Evolutionary conservation across 2,329 filamentous ascomycete species (phyloP), one percentile per base, ranked within the genome.

Genomic region (Cladophialophora immunda): DNA sequence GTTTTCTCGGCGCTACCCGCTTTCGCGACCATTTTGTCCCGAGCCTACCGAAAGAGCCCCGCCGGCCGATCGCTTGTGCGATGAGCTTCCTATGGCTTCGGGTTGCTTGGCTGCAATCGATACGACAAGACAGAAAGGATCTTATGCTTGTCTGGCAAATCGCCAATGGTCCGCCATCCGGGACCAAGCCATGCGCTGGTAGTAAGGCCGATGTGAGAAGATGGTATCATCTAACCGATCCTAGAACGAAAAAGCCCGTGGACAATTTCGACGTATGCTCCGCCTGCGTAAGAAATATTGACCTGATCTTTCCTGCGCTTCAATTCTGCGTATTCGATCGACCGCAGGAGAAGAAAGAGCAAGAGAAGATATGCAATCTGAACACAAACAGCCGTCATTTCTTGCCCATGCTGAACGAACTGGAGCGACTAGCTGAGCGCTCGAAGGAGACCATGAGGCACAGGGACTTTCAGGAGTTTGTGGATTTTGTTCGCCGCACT

Each of bases 41-140:
- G 2, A 86, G 87, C 38, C 83, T 87, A 32, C 81, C 83, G 30
- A 86, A 88, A 17, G 82, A 87, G 4, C 81, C 84, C 2, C 84
- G 86, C 15, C 81, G 84, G 47, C 83, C 86, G 54, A 84, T 92
- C 7, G 83, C 85, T 54, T 98, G 94, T 79, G 90, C 93, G 70
- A 92, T 97, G 78, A 92, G 92, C 32, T 85, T 87, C 13, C 87
- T 90, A 0, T 97, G 93, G 92, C 90, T 92, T 73, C 89, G 92
- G 30, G 88, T 97, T 45, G 93, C 93, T 0, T 97, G 91, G 88
- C 84, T 94, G 2, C 84, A 97, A 69, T 94, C 89, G 1, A 81
- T 91, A 60, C 93, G 93, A 77, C 87, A 92, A 71, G 80, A 87
- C 13, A 82, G 86, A 19, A 82, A 85, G 2, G 88, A 92, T 70